A percentile compares a stretch with the other conserved stretches of the same genome.
Conservation (phyloP, 805 yeast species). For the Myxozyma kluyveri region DNA sequence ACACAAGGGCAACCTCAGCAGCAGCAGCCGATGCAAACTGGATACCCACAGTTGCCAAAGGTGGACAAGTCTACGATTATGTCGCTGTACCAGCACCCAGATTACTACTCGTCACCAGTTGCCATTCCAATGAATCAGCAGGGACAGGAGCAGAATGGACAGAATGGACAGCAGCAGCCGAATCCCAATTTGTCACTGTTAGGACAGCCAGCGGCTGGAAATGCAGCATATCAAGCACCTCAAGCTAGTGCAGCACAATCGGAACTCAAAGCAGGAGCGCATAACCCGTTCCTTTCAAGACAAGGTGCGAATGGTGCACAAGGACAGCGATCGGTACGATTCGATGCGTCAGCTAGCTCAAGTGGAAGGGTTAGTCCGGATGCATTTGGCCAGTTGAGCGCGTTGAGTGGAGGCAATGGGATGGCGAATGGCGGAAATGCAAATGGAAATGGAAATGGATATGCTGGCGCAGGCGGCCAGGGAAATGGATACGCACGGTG, state of each 20-base stretch:
- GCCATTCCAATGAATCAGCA: constrained; percentile 16
- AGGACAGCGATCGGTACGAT: constrained; percentile 8
- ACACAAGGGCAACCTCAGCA: constrained; percentile 11
- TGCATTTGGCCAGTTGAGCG: constrained; percentile 32
- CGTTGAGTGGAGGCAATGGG: too few relatives aligned
- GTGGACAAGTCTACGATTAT: constrained; percentile 25
- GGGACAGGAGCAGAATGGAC: constrained; percentile 12
- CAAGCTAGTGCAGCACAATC: neutral
- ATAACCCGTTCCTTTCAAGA: constrained; percentile 23
- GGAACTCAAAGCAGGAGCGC: constrained; percentile 16
- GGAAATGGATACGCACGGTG: neutral
- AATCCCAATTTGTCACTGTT: constrained; percentile 1
- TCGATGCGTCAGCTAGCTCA: constrained; percentile 25
- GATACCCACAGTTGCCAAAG: constrained; percentile 22
- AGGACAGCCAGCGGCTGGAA: constrained; percentile 9
- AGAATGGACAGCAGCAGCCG: neutral
- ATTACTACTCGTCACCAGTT: constrained; percentile 26
- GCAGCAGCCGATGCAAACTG: constrained; percentile 13
- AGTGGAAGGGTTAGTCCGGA: constrained; percentile 29
- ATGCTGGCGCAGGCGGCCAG: constrained; percentile 4
- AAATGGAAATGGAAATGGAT: neutral
- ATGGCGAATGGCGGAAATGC: too few relatives aligned
- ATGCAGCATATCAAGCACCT: neutral
- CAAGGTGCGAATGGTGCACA: neutral
- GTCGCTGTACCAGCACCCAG: constrained; percentile 29